Base-by-base conservation (phyloP, 1,139 yeast genomes). In the Saccharomyces uvarum region DNA sequence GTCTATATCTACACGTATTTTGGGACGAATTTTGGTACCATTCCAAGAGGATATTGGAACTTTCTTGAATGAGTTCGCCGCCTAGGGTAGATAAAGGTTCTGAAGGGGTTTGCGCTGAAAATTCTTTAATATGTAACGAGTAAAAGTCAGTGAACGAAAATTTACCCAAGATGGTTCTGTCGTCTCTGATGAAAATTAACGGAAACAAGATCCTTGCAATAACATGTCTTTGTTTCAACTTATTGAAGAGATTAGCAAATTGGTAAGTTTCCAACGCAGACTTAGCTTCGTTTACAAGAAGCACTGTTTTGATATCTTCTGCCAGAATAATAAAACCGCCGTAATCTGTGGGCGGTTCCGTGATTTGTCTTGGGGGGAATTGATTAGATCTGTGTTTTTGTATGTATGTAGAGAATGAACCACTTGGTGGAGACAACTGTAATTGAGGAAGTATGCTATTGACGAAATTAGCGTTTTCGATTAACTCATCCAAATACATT, bases 1-100 rank as follows among this genome's bases (percentile, higher is more conserved):
- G 97, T 59, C 97, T 80, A 65, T 88, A 93, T 53, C 97, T 78
- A 53, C 96, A 83, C 27, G 88, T 82, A 65, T 91, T 91, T 68
- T 84, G 87, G 16, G 88, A 84, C 58, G 76, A 73, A 2, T 78
- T 74, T 11, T 82, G 79, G 44, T 87, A 66, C 63, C 78, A 73
- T 56, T 86, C 89, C 64, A 80, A 80, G 26, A 76, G 69, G 0
- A 78, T 79, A 2, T 75, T 60, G 14, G 62, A 52, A 26, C 62
- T 59, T 51, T 68, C 70, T 29, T 61, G 61, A 13, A 51, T 41
- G 6, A 51, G 44, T 14, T 29, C 26, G 6, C 26, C 11, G n/a
- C 44, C 44, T 3, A 38, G 2, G 11, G n/a, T 1, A 13, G 50
- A 55, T 47, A 16, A 47, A 53, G 8, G 51, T 49, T 9, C 33